These are phyloP conservation scores for Colletotrichum sublineola DNA, from an alignment of 2,329 filamentous ascomycete genomes.

Conservation along the genomic window DNA sequence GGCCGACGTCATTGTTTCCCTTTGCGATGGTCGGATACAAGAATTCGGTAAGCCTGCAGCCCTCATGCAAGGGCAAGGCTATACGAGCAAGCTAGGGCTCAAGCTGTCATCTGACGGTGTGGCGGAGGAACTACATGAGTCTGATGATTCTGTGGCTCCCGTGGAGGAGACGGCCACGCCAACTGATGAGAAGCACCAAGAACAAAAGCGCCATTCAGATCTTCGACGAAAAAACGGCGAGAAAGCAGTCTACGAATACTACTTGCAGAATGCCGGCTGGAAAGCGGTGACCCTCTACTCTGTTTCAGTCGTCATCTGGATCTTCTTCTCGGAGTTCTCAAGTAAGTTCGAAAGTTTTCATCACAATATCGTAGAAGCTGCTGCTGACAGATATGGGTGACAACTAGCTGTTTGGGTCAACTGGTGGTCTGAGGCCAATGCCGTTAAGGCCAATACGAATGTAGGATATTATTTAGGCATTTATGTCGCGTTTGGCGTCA, in stretches of 20 bases:
- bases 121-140: too few species aligned
- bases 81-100: too few species aligned
- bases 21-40: too few species aligned
- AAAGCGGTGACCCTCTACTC: slow-evolving; percentile 19
- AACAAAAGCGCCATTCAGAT: background rate
- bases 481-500: slow-evolving; percentile 19
- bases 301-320: background rate
- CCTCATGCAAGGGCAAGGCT: too few species aligned
- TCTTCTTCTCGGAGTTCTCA: slow-evolving; percentile 35
- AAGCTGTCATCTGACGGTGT: too few species aligned
- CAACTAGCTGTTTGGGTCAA: slow-evolving; percentile 32
- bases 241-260: slow-evolving; percentile 30
- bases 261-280: slow-evolving; percentile 24
- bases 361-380: too few species aligned
- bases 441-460: background rate
- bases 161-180: too few species aligned
- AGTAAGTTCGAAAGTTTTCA: slow-evolving; percentile 13
- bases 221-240: slow-evolving; percentile 33
- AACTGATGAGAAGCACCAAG: too few species aligned
- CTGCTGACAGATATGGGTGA: background rate
- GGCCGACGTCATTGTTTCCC: too few species aligned
- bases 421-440: slow-evolving; percentile 35
- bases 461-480: slow-evolving; percentile 29
- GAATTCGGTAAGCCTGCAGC: too few species aligned
- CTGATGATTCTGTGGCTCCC: too few species aligned